Base-by-base conservation (phyloP, 768 basidiomycete genomes). In the Leccinum subgranulosum region DNA sequence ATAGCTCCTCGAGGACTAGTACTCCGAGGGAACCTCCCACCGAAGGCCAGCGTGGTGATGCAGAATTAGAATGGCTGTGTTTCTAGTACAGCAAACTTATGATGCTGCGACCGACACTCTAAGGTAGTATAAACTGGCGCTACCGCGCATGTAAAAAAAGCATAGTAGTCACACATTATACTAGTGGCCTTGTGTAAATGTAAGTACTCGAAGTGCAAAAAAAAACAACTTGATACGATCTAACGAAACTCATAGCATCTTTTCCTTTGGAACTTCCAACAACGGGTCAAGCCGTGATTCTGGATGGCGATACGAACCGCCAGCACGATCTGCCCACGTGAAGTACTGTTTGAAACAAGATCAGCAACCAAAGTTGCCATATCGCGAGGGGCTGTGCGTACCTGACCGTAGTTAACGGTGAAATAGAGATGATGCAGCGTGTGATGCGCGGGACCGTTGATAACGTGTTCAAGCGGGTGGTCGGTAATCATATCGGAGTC, bases 401-500 rank as follows among this genome's bases (percentile, higher is more conserved):
- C 86, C 79, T 94, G 92, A 23, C 94, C 94, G 73, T 94, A 96
- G 78, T 98, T 98, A 64, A 90, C 89, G 45, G 90, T 97, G 77
- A 98, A 98, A 77, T 95, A 96, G 21, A 99, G 76, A 68, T 98
- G 97, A 71, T 98, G 96, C 45, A 98, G 79, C 0, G 95, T 98
- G 72, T 99, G 97, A 66, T 99, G 97, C 2, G 95, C 93, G 3
- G 97, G 96, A n/a, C 94, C 94, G 74, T 98, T 99, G 75, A 99
- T 94, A 69, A 90, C 75, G 58, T 80, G 86, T 75, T 98, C 96
- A 5, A 97, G 81, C 4, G 86, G 77, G 69, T 92, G 88, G 3
- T 90, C 95, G 28, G 92, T 92, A 67, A 98, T 85, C 96, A 99
- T 98, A 77, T 98, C 97, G 4, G 93, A 95, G 74, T 99, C 97